Base-by-base conservation (phyloP, 306 rosid genomes). In the Chamaecrista fasciculata region DNA sequence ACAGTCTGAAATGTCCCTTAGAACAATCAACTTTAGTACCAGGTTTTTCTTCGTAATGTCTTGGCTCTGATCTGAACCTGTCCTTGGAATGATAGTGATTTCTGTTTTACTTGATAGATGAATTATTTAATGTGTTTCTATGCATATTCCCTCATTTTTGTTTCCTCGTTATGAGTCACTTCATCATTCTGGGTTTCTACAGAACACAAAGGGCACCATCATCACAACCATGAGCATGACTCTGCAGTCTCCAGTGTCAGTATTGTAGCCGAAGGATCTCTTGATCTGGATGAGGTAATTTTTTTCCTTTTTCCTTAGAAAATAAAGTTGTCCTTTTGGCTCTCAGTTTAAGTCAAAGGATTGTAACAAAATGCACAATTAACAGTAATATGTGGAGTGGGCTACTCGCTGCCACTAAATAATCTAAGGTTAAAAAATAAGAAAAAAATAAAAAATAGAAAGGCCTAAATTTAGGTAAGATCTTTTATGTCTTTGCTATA, bases 241-340 rank as follows among this genome's bases (percentile, higher is more conserved):
- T 86, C 98, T 44, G 63, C 95, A 2, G 93, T 92, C 72, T 71
- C 84, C 44, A 92, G 98, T 78, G 88, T 89, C 70, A 87, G 90
- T 74, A 87, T 92, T 69, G 95, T 89, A 67, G 78, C 84, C 3
- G 98, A 87, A 75, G 98, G 96, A 74, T 76, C 78, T 63, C 89
- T 92, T 67, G 92, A 89, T 74, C 92, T 88, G 47, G 95, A 89
- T 68, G 98, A 89, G 95, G 98, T 92, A 81, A 72, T 62, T 58
- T 19, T 11, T 24, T 1, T 40, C 0, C 47, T 73, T 39, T 74
- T 46, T 68, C 11, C 28, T 42, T 19, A 44, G 7, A 46, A 31
- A 12, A 6, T 24, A 42, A 44, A 44, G 20, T 44, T 8, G 31
- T 11, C 56, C 40, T 50, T 11, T n/a, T 46, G 29, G 25, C 9